Base-by-base conservation (phyloP, 148 eudicot genomes). In the Vaccinium corymbosum region DNA sequence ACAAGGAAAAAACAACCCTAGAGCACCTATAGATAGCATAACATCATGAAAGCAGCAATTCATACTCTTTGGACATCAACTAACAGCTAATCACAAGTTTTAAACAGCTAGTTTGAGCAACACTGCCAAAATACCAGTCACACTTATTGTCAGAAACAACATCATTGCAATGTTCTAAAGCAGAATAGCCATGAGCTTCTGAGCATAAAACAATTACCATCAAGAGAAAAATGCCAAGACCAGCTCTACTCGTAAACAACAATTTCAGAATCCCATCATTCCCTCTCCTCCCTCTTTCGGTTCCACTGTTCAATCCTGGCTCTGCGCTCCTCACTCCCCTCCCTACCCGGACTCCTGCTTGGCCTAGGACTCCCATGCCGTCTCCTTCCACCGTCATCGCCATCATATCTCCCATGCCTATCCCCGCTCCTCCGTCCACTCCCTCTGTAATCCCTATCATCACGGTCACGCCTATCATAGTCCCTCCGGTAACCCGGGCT, bases 221-320 rank as follows among this genome's bases (percentile, higher is more conserved):
- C 46, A 48, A 81, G 55, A 81, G 75, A 15, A 22, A 62, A 80
- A 48, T 62, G 83, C 55, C 56, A 46, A 42, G 27, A 56, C 83
- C 56, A n/a, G 38, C 74, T 80, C 14, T 71, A 61, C 56, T 42
- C 13, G 13, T 35, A 4, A 48, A 46, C n/a, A 48, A 46, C 35
- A 20, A 59, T 61, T 52, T 62, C 7, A 64, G 48, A 80, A 48
- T 64, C 38, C 19, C 13, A 61, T 80, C 83, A 64, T 64, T 66
- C 32, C 74, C 75, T 66, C 81, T 79, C 89, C 62, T 92, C 94
- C 20, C 90, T 87, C 84, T 92, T 91, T 22, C 91, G 85, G 83
- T 92, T 92, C 94, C 94, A 92, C 78, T 92, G 90, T 86, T 87
- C 94, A 86, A 92, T 92, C 86, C 89, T 87, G 0, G 94, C 93